phyloP scores from a whole-genome alignment of 805 yeast species.

The Zygosaccharomyces bailii region DNA sequence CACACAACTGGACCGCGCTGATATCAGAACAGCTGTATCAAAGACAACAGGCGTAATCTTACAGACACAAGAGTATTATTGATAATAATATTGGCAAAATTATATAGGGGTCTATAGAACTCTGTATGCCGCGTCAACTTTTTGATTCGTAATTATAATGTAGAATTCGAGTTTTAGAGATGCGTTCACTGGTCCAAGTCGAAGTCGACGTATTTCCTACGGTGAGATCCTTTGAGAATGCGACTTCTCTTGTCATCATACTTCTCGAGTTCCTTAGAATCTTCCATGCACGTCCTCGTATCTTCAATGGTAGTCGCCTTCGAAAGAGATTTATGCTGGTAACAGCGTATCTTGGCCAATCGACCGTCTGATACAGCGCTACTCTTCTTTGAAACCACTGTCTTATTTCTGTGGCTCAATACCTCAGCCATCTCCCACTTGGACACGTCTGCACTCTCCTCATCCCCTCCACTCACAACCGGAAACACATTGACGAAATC shows the following conservation, averaged over 20 bases:
- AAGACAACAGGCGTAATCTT: too few relatives aligned
- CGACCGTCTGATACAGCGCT: background rate
- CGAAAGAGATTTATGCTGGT: background rate
- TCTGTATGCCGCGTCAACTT: conserved; percentile 3
- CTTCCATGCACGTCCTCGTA: conserved; percentile 13
- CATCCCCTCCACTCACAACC: conserved; percentile 8
- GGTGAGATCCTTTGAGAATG: conserved; percentile 20
- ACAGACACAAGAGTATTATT: background rate
- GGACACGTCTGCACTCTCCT: conserved; percentile 23
- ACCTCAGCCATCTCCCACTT: conserved; percentile 26
- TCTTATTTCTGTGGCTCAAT: conserved; percentile 9
- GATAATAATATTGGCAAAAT: background rate
- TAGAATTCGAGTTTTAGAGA: too few relatives aligned
- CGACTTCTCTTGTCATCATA: conserved; percentile 28
- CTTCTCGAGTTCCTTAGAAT: conserved; percentile 17
- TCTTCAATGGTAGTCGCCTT: conserved; percentile 8
- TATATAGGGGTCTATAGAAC: conserved; percentile 4
- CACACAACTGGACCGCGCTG: too few relatives aligned
- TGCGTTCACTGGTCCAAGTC: conserved; percentile 2
- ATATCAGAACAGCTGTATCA: too few relatives aligned
- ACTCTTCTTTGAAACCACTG: background rate
- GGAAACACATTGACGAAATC: conserved; percentile 18
- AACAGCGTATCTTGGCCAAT: background rate
- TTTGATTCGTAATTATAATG: too few relatives aligned
- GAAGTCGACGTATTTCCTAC: conserved; percentile 16